Base-by-base conservation (phyloP, 1,284 basidiomycete genomes). In the Trametes sp. region DNA sequence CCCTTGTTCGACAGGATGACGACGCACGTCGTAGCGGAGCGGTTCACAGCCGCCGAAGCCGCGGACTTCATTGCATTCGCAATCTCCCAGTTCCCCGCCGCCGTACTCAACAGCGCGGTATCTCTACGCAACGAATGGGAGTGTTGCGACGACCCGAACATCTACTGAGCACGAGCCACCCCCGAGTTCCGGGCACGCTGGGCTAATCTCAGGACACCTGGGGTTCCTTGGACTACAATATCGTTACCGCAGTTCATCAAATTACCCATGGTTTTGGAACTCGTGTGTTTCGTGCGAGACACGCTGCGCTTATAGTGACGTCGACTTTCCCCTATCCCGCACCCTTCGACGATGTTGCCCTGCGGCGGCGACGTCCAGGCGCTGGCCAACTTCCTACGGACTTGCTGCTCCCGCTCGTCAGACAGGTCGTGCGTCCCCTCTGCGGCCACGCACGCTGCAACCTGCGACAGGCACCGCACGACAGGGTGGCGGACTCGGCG, bases 1-100 rank as follows among this genome's bases (percentile, higher is more conserved):
- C 58, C 58, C 19, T n/a, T 59, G 16, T 59, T 59, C 16, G 58
- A 36, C 28, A 29, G 21, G 24, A 59, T 59, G 52, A 59, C 51
- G 24, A 59, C 51, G 5, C 44, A 46, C 21, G 31, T 48, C 4
- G 23, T 54, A 33, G 23, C 10, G 8, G 42, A 54, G 11, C 24
- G 58, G 11, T 59, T 59, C 46, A 48, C 58, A 7, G 51, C 58
- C 1, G 23, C 1, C 11, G 51, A 54, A 19, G 58, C 58, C 21
- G 35, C 45, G 8, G 31, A 38, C 5, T 54, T 59, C 31, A 48
- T 29, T 26, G 26, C 29, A 29, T 8, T 29, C 21, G 28, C 14
- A 7, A 16, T 29, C 11, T 13, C 28, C 46, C 16, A 4, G 46
- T 11, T 29, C 4, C 54, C 7, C 14, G 28, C 29, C 8, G 13